These are phyloP conservation scores for Gelatoporia subvermispora DNA, from an alignment of 768 basidiomycete genomes.

Conservation along the genomic window DNA sequence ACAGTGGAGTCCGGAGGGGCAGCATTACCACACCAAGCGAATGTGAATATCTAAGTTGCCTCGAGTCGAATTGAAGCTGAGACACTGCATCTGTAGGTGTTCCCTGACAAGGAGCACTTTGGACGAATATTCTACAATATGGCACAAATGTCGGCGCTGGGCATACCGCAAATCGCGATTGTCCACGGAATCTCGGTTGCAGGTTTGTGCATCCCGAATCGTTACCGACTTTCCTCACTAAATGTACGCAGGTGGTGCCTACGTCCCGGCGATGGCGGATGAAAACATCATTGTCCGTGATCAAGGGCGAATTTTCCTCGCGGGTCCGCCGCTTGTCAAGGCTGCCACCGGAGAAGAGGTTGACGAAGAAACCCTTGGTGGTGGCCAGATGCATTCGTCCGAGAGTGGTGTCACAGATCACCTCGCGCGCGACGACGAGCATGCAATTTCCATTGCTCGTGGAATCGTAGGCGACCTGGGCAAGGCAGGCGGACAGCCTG, in stretches of 20 bases:
- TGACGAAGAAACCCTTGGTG: conserved; percentile 88
- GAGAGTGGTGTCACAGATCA: conserved; percentile 92
- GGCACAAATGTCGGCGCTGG: conserved; percentile 91
- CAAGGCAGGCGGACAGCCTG: conserved; percentile 46
- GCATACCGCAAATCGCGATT: conserved; percentile 87
- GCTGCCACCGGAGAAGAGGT: conserved; percentile 92
- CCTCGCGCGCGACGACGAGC: conserved; percentile 78
- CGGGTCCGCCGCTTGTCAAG: conserved; percentile 91
- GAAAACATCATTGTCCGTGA: conserved; percentile 88
- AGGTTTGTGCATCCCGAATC: conserved; percentile 31
- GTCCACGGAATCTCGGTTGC: conserved; percentile 96
- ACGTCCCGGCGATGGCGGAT: conserved; percentile 95
- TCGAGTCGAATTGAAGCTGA: background rate
- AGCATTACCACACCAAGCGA: conserved; percentile 87
- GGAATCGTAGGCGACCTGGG: conserved; percentile 77
- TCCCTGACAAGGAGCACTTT: conserved; percentile 94
- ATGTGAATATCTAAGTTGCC: conserved; percentile 36
- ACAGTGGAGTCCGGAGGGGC: conserved; percentile 93
- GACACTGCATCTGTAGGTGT: conserved; percentile 42
- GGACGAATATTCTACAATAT: conserved; percentile 97
- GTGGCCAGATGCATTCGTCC: conserved; percentile 86
- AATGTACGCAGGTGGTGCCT: conserved; percentile 64
- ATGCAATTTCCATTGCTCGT: conserved; percentile 76
- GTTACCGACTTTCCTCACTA: too few relatives aligned
- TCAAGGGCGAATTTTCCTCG: conserved; percentile 91